These are phyloP conservation scores for Penicillium manginii DNA, from an alignment of 495 filamentous ascomycete species.

Conservation along the genomic window DNA sequence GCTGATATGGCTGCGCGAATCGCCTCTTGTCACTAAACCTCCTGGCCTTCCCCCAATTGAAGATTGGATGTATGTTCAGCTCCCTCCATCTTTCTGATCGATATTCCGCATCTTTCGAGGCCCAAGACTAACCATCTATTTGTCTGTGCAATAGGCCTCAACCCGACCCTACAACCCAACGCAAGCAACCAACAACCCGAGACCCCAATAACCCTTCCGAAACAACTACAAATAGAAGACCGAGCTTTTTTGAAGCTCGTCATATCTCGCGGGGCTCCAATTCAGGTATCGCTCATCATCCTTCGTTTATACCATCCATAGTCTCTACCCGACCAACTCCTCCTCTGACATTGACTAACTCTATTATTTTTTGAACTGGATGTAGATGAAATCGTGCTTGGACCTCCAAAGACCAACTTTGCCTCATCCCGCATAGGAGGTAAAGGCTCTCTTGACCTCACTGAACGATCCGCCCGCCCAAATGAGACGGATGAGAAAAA, in stretches of 20 bases:
- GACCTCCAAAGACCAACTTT: conserved; percentile 85
- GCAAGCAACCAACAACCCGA: conserved; percentile 48
- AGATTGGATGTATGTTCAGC: conserved; percentile 79
- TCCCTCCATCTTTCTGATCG: conserved; percentile 1
- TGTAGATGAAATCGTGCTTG: conserved; percentile 84
- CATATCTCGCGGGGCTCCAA: conserved; percentile 66
- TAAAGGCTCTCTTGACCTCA: conserved; percentile 57
- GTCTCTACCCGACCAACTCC: conserved; percentile 5
- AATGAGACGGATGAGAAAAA: conserved; percentile 57
- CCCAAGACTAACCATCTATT: conserved; percentile 30
- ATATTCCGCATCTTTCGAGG: conserved; percentile 19
- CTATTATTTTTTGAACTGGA: conserved; percentile 31
- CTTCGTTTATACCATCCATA: conserved; percentile 8
- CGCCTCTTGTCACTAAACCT: conserved; percentile 85
- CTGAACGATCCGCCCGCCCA: conserved; percentile 48
- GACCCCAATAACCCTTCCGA: conserved; percentile 47
- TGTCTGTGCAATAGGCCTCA: conserved; percentile 39
- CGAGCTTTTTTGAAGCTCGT: conserved; percentile 61
- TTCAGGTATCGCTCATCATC: conserved; percentile 44
- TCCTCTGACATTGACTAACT: conserved; percentile 23
- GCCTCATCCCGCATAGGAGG: conserved; percentile 69
- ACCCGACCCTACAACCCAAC: conserved; percentile 51
- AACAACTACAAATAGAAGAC: conserved; percentile 54
- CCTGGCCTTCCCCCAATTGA: conserved; percentile 80
- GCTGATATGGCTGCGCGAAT: conserved; percentile 75